A percentile compares a stretch with the other conserved stretches of the same genome.
These are phyloP conservation scores for Citrus glauca DNA, from an alignment of 345 rosid species.

Conservation along the genomic window DNA sequence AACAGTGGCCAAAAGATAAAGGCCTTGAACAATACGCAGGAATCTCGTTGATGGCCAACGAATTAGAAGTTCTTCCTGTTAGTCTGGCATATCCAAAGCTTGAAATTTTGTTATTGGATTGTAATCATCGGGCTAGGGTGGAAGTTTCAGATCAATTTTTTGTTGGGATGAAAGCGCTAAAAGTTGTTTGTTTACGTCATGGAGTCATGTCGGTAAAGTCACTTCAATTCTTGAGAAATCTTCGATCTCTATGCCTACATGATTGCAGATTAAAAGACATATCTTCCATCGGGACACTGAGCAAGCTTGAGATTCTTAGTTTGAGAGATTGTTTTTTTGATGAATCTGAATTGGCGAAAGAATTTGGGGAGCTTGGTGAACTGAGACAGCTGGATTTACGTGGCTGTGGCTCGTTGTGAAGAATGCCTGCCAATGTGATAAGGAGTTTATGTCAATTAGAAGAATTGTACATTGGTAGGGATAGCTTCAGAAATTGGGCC, in stretches of 20 bases:
- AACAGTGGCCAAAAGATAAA: not conserved
- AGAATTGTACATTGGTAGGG: not conserved
- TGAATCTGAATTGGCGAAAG: not conserved
- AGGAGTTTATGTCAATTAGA: not conserved
- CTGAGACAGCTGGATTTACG: not conserved
- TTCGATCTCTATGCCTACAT: not conserved
- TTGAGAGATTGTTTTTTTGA: not conserved
- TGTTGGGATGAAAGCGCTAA: not conserved
- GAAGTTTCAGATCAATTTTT: not conserved
- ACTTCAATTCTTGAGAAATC: not conserved
- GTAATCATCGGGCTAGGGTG: fast-evolving
- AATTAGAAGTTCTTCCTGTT: not conserved
- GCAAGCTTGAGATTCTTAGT: not conserved
- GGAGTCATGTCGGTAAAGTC: not conserved
- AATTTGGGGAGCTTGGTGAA: not conserved
- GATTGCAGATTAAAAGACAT: not conserved
- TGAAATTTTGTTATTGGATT: not conserved
- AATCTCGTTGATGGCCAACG: not conserved
- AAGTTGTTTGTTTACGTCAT: fast-evolving
- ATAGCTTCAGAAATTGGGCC: not conserved
- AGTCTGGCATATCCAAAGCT: not conserved
- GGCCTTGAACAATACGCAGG: not conserved
- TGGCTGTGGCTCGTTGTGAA: not conserved
- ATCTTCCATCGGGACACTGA: not conserved
- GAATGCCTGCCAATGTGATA: constrained; percentile 1